Conservation (phyloP, 768 basidiomycete species). For the Lactifluus pinguis region DNA sequence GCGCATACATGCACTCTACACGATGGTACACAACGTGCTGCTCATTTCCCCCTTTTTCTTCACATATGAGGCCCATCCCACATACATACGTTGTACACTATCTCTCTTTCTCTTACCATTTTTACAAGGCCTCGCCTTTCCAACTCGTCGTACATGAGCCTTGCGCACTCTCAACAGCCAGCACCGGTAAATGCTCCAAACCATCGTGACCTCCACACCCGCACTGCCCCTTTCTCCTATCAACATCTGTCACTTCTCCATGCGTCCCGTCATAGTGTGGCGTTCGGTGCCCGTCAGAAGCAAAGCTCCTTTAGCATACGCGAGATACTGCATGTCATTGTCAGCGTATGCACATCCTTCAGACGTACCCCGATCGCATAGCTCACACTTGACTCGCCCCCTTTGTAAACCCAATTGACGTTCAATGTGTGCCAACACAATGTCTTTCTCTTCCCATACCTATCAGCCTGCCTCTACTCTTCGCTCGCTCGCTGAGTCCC, state of each 20-base stretch:
- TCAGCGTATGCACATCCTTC: slow-evolving; percentile 45
- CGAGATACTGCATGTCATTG: slow-evolving; percentile 65
- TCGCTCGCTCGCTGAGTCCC: slow-evolving; percentile 71
- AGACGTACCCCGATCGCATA: background rate
- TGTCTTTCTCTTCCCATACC: slow-evolving; percentile 16
- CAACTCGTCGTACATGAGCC: slow-evolving; percentile 6
- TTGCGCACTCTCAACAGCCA: slow-evolving; percentile 1
- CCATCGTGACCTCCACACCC: slow-evolving; percentile 18
- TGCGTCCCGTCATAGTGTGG: slow-evolving; percentile 11
- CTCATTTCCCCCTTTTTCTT: background rate
- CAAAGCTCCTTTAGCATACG: slow-evolving; percentile 74
- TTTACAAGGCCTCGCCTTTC: slow-evolving; percentile 1
- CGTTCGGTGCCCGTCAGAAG: slow-evolving; percentile 46
- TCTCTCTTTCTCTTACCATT: no score
- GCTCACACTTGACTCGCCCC: slow-evolving; percentile 16
- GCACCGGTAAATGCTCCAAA: slow-evolving; percentile 5
- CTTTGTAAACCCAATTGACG: slow-evolving; percentile 9
- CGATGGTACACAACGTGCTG: no score
- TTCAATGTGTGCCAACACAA: slow-evolving; percentile 2
- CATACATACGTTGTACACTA: no score
- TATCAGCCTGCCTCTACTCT: slow-evolving; percentile 68
- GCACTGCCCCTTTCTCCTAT: slow-evolving; percentile 9
- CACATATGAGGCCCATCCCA: background rate
- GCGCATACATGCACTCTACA: background rate
- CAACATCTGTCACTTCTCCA: slow-evolving; percentile 1